These are phyloP conservation scores for Microcyclospora pomicola DNA, from an alignment of 2,329 filamentous ascomycete genomes.

Conservation along the genomic window DNA sequence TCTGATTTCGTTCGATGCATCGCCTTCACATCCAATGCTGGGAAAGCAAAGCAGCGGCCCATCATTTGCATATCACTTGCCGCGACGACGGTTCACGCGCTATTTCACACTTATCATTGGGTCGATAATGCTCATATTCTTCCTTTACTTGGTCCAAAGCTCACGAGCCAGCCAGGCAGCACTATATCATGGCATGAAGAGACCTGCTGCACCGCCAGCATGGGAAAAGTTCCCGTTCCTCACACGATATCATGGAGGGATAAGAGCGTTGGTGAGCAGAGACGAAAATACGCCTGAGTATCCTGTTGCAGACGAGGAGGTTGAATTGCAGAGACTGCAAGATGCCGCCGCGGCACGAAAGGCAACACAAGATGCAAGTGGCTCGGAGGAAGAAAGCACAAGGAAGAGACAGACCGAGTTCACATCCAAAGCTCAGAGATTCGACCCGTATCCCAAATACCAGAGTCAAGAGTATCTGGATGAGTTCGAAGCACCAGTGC, in stretches of 20 bases:
- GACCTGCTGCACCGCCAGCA: constrained; percentile 50
- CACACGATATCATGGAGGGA: constrained; percentile 77
- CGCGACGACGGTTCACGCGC: constrained; percentile 51
- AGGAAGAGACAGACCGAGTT: constrained; percentile 19
- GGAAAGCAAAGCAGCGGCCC: constrained; percentile 12
- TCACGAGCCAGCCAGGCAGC: constrained; percentile 33
- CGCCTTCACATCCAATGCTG: constrained; percentile 18
- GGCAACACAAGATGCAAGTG: constrained; percentile 23
- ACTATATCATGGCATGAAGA: constrained; percentile 18
- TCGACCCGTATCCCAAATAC: constrained; percentile 49
- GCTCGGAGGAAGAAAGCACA: constrained; percentile 15
- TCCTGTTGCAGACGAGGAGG: constrained; percentile 50
- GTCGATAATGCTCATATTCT: constrained; percentile 58
- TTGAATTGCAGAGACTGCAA: constrained; percentile 28
- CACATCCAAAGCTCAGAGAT: constrained; percentile 27
- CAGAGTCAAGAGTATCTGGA: constrained; percentile 5
- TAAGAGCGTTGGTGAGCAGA: constrained; percentile 54
- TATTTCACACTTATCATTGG: constrained; percentile 65
- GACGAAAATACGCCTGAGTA: constrained; percentile 67
- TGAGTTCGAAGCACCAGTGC: constrained; percentile 46
- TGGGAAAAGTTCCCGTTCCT: constrained; percentile 84
- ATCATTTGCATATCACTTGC: constrained; percentile 22
- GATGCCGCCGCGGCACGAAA: constrained; percentile 22
- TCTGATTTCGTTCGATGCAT: constrained; percentile 15
- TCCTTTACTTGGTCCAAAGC: constrained; percentile 53